phyloP scores from a whole-genome alignment of 208 protist species.

The Wallacemonas sp. region DNA sequence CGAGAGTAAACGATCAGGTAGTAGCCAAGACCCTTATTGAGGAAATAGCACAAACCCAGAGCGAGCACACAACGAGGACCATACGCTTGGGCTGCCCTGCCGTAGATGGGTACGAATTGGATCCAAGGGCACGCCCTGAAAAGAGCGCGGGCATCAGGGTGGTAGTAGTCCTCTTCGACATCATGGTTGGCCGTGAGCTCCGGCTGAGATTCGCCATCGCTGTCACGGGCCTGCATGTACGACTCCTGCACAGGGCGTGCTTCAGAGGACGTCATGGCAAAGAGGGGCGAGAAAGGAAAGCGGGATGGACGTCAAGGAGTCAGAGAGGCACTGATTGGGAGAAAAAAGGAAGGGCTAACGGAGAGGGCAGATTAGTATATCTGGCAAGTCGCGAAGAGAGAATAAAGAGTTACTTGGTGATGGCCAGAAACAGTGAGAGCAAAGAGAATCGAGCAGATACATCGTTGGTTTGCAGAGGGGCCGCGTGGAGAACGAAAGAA shows the following conservation, averaged over 20 bases:
- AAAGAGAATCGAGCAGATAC: too few species aligned
- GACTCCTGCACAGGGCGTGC: not conserved
- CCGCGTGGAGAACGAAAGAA: too few species aligned
- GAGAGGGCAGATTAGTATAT: too few species aligned
- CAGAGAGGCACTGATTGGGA: too few species aligned
- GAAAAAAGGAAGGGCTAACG: too few species aligned
- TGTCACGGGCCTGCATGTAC: constrained; percentile 7
- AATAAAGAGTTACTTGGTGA: too few species aligned
- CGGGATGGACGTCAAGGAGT: too few species aligned
- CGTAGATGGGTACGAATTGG: constrained; percentile 16
- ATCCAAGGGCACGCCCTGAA: constrained; percentile 17
- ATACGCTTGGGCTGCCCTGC: constrained; percentile 20
- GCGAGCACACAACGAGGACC: constrained; percentile 22
- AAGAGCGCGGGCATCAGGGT: constrained; percentile 21
- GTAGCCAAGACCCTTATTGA: constrained; percentile 25
- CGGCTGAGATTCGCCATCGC: not conserved
- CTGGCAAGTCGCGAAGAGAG: too few species aligned
- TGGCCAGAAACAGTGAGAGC: too few species aligned
- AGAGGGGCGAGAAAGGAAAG: not conserved
- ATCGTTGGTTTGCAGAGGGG: too few species aligned
- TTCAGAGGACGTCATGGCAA: not conserved
- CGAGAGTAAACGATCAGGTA: constrained; percentile 18
- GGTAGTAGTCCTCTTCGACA: constrained; percentile 2
- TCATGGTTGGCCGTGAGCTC: not conserved
- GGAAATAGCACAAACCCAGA: constrained; percentile 22